These are phyloP conservation scores for Phytophthora citrophthora DNA, from an alignment of 352 stramenopile species.

Conservation along the genomic window DNA sequence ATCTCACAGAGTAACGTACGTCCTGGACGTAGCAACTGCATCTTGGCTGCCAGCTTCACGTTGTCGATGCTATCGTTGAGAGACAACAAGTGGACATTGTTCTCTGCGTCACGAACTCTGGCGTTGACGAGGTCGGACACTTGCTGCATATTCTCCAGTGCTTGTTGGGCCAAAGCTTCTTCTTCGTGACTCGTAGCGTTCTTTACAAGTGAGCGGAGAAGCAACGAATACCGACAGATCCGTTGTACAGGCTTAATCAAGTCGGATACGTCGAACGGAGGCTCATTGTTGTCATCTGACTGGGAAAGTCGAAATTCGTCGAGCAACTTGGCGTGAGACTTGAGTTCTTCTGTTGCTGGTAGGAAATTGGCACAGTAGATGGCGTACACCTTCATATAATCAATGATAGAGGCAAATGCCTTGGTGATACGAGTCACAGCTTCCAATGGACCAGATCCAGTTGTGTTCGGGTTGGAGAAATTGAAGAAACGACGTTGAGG, in stretches of 20 bases:
- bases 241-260: conserved; percentile 81
- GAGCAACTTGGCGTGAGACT: conserved; percentile 43
- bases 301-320: conserved; percentile 31
- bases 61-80: conserved; percentile 52
- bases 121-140: conserved; percentile 71
- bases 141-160: conserved; percentile 50
- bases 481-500: conserved; percentile 22
- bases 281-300: conserved; percentile 1
- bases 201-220: conserved; percentile 57
- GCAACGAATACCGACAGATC: conserved; percentile 71
- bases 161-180: conserved; percentile 35
- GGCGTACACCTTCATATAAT: conserved; percentile 79
- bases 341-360: conserved; percentile 54
- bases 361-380: conserved; percentile 68
- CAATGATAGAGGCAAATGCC: conserved; percentile 50
- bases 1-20: conserved; percentile 55
- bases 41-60: conserved; percentile 24
- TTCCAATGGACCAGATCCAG: conserved; percentile 18
- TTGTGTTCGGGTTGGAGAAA: conserved; percentile 11
- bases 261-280: conserved; percentile 49
- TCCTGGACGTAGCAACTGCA: conserved; percentile 58
- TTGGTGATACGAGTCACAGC: conserved; percentile 33
- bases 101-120: conserved; percentile 63
- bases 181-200: conserved; percentile 43
- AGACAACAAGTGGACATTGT: conserved; percentile 59